These are phyloP conservation scores for Aspergillus proliferans DNA, from an alignment of 2,329 filamentous ascomycete species.

Conservation along the genomic window DNA sequence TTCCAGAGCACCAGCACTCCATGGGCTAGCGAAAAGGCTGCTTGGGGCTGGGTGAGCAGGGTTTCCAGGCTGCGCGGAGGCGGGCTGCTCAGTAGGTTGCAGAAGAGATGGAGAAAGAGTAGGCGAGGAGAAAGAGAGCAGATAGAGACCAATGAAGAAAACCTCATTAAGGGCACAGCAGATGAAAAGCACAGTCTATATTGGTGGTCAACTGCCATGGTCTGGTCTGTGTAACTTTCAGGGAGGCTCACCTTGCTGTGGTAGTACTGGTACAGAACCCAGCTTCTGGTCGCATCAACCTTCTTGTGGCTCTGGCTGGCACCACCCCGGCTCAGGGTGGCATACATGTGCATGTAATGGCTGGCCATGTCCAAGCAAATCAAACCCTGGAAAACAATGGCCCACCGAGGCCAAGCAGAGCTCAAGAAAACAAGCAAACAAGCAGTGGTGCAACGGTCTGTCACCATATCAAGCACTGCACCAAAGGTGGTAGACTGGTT, in stretches of 20 bases:
- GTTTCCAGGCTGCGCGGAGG: slow-evolving; percentile 56
- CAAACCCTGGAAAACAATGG: slow-evolving; percentile 86
- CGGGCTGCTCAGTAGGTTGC: slow-evolving; percentile 52
- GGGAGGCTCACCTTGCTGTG: slow-evolving; percentile 74
- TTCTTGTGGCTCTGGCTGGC: slow-evolving; percentile 82
- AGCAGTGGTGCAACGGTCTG: slow-evolving; percentile 91
- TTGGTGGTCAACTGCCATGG: slow-evolving; percentile 5
- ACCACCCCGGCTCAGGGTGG: slow-evolving; percentile 81
- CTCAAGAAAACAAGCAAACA: slow-evolving; percentile 92
- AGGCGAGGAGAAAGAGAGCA: slow-evolving; percentile 92
- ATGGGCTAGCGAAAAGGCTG: slow-evolving; percentile 78
- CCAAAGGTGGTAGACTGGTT: slow-evolving; percentile 94
- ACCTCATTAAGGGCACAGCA: slow-evolving; percentile 88
- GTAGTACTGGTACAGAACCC: slow-evolving; percentile 91
- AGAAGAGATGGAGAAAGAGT: slow-evolving; percentile 79
- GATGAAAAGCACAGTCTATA: slow-evolving; percentile 78
- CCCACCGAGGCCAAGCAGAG: slow-evolving; percentile 89
- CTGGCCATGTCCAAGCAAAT: slow-evolving; percentile 90
- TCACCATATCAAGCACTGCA: slow-evolving; percentile 97
- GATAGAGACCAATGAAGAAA: slow-evolving; percentile 97
- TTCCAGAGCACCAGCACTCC: slow-evolving; percentile 87
- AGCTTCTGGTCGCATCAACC: slow-evolving; percentile 79
- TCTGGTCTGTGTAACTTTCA: neutral
- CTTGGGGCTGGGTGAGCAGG: slow-evolving; percentile 63
- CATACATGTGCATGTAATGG: slow-evolving; percentile 99